Evolutionary conservation across 2,329 filamentous ascomycete species (phyloP), one percentile per base, ranked within the genome.

Genomic region (Harringtonia aguacate): DNA sequence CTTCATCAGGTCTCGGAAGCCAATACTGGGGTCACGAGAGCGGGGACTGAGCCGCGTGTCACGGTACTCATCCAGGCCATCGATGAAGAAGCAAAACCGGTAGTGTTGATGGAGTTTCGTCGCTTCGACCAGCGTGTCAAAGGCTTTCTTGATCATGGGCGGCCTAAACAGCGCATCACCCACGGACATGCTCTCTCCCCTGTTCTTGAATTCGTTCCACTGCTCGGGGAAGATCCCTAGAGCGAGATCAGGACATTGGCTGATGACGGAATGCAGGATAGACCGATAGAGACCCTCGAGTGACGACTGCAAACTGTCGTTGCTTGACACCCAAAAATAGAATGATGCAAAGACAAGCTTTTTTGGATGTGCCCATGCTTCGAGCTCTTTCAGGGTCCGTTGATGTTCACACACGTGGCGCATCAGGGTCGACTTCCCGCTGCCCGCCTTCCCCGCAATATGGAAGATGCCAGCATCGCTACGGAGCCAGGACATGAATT

Each of bases 381-480:
- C 14, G 10, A 43, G 27, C 2, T 8, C 15, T 13, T 29, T 7
- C 8, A n/a, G 22, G 4, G 41, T 30, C 10, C n/a, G 31, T 8
- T 12, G 4, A 15, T 42, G 31, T 21, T 36, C 8, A 10, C 8
- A 18, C 3, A 42, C 33, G 27, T 15, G 17, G 15, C 31, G 40
- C 34, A 42, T 18, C 33, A 42, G 18, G 9, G 41, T 36, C 3
- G 41, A 43, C 17, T 43, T 43, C 9, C 41, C 41, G 18, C 41
- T 43, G 22, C 41, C 41, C 8, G 41, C 41, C 18, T 43, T 43
- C 2, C 41, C 41, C 4, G 34, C 21, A 9, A 43, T 36, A n/a
- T 30, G 34, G 10, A 43, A 31, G 2, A 43, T 28, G 8, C 36
- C 15, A 12, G 24, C 17, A 17, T 15, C 36, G 4, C 24, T 20